phyloP scores from a whole-genome alignment of 805 yeast species.

The Schwanniomyces occidentalis region DNA sequence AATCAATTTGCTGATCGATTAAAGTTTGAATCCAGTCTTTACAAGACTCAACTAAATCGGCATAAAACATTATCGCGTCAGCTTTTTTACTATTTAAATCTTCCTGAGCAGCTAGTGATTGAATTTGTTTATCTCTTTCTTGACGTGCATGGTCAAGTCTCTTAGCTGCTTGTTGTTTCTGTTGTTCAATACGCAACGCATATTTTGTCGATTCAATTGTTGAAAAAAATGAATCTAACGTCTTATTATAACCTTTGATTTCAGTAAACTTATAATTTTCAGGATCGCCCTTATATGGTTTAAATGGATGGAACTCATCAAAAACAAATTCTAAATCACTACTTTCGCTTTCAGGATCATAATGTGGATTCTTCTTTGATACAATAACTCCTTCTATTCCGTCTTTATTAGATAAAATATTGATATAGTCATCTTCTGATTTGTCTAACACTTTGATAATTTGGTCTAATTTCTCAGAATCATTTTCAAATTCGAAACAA shows the following conservation, averaged over 20 bases:
- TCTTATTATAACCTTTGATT: slow-evolving; percentile 69
- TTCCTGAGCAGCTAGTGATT: slow-evolving; percentile 63
- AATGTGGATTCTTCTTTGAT: slow-evolving; percentile 56
- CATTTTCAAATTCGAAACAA: slow-evolving; percentile 27
- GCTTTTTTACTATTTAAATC: slow-evolving; percentile 67
- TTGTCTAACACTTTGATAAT: slow-evolving; percentile 44
- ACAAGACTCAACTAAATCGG: slow-evolving; percentile 72
- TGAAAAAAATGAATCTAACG: slow-evolving; percentile 83
- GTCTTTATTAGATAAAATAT: slow-evolving; percentile 31
- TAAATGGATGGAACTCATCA: slow-evolving; percentile 72
- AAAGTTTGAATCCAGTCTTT: slow-evolving; percentile 64
- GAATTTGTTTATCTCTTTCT: slow-evolving; percentile 72
- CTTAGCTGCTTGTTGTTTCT: slow-evolving; percentile 71
- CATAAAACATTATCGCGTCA: slow-evolving; percentile 65
- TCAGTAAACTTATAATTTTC: slow-evolving; percentile 37
- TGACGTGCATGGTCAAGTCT: slow-evolving; percentile 71
- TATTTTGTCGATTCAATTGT: slow-evolving; percentile 80
- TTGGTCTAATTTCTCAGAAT: slow-evolving; percentile 26
- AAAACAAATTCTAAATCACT: slow-evolving; percentile 50
- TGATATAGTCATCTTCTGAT: slow-evolving; percentile 46
- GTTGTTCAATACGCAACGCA: slow-evolving; percentile 71
- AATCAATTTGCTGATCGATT: slow-evolving; percentile 85
- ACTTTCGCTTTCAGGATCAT: slow-evolving; percentile 34
- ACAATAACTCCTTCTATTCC: slow-evolving; percentile 61
- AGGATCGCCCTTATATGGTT: slow-evolving; percentile 44